These are phyloP conservation scores for Aspergillus ellipticus DNA, from an alignment of 495 filamentous ascomycete species.

Conservation along the genomic window DNA sequence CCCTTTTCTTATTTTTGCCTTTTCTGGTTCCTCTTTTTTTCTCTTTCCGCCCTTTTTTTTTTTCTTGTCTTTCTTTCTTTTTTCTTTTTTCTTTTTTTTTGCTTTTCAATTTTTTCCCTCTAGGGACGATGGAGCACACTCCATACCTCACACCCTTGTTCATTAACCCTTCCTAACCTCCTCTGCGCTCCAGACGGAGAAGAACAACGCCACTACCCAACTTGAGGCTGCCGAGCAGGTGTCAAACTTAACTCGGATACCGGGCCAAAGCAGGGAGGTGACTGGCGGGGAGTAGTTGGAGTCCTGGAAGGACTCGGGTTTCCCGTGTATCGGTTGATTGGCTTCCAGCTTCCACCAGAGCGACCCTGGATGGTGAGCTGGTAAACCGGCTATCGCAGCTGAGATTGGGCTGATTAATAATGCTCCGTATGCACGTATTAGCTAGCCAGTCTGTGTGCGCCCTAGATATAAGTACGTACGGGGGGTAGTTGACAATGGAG, in stretches of 20 bases:
- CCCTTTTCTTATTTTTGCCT: constrained; percentile 1
- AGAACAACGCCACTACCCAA: neutral
- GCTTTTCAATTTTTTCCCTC: neutral
- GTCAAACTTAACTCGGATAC: neutral
- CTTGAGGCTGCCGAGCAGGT: neutral
- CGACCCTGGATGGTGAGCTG: too few relatives aligned
- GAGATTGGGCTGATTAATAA: too few relatives aligned
- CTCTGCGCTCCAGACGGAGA: neutral
- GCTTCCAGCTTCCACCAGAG: too few relatives aligned
- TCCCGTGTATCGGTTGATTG: too few relatives aligned
- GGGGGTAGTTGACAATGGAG: too few relatives aligned
- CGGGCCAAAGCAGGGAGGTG: neutral
- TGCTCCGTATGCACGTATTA: too few relatives aligned
- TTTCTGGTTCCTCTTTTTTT: constrained; percentile 1
- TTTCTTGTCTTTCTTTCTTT: constrained; percentile 4
- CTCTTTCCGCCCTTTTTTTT: neutral
- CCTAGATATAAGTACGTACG: too few relatives aligned
- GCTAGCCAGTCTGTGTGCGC: too few relatives aligned
- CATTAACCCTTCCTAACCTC: neutral
- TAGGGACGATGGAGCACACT: neutral
- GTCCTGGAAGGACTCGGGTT: neutral
- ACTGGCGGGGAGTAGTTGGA: neutral
- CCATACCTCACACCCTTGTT: neutral
- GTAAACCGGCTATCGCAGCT: too few relatives aligned
- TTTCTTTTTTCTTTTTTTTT: neutral